Conservation (phyloP, 169 alveolate genomes). For the Plasmodium relictum region DNA sequence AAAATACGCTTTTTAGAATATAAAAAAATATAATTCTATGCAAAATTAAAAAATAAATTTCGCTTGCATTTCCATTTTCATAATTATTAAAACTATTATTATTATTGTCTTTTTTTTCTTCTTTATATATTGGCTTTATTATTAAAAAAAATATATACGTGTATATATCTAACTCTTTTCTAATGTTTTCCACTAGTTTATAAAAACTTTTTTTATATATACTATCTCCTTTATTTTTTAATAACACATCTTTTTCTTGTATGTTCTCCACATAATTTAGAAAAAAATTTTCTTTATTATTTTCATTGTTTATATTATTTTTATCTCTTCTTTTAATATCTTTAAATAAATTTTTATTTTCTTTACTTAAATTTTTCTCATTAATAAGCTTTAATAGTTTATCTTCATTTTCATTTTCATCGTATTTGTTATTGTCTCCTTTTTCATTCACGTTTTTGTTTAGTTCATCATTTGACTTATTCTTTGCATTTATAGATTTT, state of each 20-base stretch:
- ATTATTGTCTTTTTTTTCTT: slow-evolving; percentile 29
- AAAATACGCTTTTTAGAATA: slow-evolving; percentile 31
- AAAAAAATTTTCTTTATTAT: background rate
- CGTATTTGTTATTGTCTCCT: background rate
- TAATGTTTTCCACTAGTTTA: slow-evolving; percentile 18
- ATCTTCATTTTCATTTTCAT: background rate
- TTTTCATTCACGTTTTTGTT: background rate
- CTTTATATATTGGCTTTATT: slow-evolving; percentile 64
- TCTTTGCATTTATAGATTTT: slow-evolving; percentile 1
- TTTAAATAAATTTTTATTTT: background rate
- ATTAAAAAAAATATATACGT: slow-evolving; percentile 26
- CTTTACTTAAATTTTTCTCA: background rate
- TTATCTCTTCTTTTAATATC: background rate
- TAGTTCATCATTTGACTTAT: background rate
- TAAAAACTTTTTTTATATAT: slow-evolving; percentile 14
- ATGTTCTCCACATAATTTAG: background rate
- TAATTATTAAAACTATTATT: slow-evolving; percentile 45
- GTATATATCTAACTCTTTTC: slow-evolving; percentile 53
- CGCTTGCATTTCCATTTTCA: slow-evolving; percentile 61
- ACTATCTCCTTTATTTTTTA: background rate
- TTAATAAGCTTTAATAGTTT: background rate
- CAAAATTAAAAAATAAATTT: slow-evolving; percentile 58
- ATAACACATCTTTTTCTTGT: background rate
- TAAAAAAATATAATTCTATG: slow-evolving; percentile 65
- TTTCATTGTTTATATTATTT: background rate